Evolutionary conservation across 169 alveolate genomes (phyloP).

Genomic region (Plasmodium ovale): DNA sequence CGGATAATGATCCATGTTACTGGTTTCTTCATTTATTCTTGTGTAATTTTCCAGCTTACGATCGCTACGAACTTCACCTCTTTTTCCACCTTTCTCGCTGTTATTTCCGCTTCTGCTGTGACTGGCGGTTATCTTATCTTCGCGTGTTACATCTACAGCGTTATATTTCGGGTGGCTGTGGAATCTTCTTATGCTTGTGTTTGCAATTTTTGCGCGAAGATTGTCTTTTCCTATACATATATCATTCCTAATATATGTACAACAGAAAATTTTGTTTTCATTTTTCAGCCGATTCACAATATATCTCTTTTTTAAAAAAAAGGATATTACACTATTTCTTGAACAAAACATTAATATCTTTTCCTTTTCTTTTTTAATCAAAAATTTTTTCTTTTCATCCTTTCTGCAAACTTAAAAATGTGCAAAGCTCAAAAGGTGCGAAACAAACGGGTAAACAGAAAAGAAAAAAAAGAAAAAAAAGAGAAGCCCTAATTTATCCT

Average conservation of each 20-base stretch:
- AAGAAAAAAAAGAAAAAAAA: no score
- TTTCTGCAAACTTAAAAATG: neutral
- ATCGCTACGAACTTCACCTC: no score
- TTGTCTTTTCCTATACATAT: conserved; percentile 28
- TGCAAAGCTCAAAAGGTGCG: no score
- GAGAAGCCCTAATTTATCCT: no score
- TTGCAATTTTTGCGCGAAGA: neutral
- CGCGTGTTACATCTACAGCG: conserved; percentile 6
- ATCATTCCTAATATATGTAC: conserved; percentile 34
- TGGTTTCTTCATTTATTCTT: neutral
- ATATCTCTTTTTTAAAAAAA: conserved; percentile 10
- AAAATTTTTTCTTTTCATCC: neutral
- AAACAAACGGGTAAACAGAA: no score
- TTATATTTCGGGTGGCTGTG: neutral
- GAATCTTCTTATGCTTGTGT: neutral
- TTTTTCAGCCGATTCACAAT: conserved; percentile 16
- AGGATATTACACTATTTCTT: conserved; percentile 4
- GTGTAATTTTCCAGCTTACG: neutral
- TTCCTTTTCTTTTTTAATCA: neutral
- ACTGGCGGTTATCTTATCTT: neutral
- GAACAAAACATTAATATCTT: conserved; percentile 36
- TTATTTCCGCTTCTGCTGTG: neutral
- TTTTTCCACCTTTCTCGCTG: neutral
- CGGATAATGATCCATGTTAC: conserved; percentile 15
- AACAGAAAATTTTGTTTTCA: conserved; percentile 19